Base-by-base conservation (phyloP, 345 rosid genomes). In the Aethionema arabicum region DNA sequence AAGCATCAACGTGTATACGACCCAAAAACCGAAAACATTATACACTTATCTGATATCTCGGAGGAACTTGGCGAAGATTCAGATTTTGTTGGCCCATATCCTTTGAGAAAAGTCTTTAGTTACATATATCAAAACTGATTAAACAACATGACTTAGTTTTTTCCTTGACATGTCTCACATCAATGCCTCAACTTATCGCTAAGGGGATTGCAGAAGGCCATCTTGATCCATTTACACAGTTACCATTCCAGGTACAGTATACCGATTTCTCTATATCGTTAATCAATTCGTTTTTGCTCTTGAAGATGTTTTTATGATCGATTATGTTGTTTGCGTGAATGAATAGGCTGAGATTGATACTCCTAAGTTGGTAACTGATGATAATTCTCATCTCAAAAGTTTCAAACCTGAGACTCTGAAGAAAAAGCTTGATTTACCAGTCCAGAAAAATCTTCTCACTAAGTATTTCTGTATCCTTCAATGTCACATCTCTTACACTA, bases 51-150 rank as follows among this genome's bases (percentile, higher is more conserved):
- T 49, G 65, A 65, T 52, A 55, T 78, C 70, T 59, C 82, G 44
- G 78, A 78, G 46, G 58, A 76, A 35, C 30, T 74, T 72, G 83
- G 78, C 44, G 80, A 73, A 54, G 81, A 79, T 72, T 75, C 82
- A 74, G 79, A 90, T 13, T 93, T 85, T 62, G 63, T 90, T 54
- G 99, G 97, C 79, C 97, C 97, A 93, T 93, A 93, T 93, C 99
- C 97, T 93, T 71, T 80, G 66, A 38, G 13, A 11, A 61, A 54
- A 52, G 64, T 58, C 33, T 65, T 14, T 9, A 72, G 12, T 31
- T 36, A 32, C 12, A 30, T 57, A 9, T 57, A 59, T 59, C 41
- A 40, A 37, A 16, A 57, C 13, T 36, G 64, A 40, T 51, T 60
- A 45, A 51, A 29, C n/a, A 63, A 38, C 63, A 56, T 54, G 42